Conservation (phyloP, 2,329 filamentous ascomycete genomes). For the Aciculosporium take region DNA sequence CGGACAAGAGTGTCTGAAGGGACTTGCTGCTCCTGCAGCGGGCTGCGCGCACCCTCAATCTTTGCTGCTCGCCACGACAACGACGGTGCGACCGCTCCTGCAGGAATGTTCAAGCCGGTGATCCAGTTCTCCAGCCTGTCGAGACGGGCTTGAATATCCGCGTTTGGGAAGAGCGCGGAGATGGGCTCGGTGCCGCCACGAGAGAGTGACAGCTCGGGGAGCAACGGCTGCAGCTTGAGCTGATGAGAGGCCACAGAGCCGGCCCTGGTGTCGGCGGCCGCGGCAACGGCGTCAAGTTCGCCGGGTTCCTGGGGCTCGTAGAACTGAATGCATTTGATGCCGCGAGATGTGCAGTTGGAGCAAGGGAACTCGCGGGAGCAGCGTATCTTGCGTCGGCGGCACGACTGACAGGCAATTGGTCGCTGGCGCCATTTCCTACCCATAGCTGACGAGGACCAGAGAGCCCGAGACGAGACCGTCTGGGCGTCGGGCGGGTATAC, state of each 20-base stretch:
- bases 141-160: conserved; percentile 2
- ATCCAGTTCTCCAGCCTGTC: conserved; percentile 2
- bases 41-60: neutral
- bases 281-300: neutral
- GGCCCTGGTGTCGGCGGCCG: neutral
- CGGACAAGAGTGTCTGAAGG: neutral
- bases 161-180: neutral
- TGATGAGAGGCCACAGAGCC: neutral
- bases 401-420: conserved; percentile 20
- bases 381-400: conserved; percentile 18
- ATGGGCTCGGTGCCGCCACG: neutral
- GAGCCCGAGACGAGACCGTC: too few relatives aligned
- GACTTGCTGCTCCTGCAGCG: neutral
- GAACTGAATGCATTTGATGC: conserved; percentile 12
- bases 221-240: neutral
- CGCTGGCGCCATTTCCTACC: conserved; percentile 17
- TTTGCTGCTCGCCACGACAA: neutral
- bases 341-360: conserved; percentile 19
- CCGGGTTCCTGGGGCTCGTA: conserved; percentile 1
- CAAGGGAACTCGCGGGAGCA: conserved; percentile 20
- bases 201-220: neutral
- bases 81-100: neutral
- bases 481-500: too few relatives aligned
- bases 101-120: neutral
- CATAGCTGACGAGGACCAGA: conserved; percentile 7